A percentile compares a stretch with the other conserved stretches of the same genome.
phyloP scores from a whole-genome alignment of 768 basidiomycete genomes.

The Harrya chromipes region DNA sequence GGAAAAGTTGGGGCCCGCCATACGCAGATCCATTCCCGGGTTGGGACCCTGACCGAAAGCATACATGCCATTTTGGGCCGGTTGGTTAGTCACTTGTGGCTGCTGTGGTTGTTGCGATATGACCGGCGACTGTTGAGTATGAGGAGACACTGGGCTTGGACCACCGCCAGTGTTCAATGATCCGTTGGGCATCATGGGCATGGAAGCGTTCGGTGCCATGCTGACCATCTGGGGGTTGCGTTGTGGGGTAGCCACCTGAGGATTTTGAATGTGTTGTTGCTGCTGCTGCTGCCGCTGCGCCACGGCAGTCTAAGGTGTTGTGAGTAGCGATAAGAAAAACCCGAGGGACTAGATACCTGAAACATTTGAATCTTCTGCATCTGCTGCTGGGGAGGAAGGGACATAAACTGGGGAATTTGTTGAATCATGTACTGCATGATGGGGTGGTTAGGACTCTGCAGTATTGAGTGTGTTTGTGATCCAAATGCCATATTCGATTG shows the following conservation, averaged over 20 bases:
- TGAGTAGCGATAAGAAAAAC: conserved; percentile 5
- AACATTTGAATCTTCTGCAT: conserved; percentile 54
- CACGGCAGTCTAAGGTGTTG: conserved; percentile 10
- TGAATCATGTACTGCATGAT: conserved; percentile 54
- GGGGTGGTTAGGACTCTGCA: conserved; percentile 56
- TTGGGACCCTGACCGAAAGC: conserved; percentile 27
- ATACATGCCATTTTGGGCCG: conserved; percentile 33
- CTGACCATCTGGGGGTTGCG: conserved; percentile 31
- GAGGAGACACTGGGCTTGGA: conserved; percentile 30
- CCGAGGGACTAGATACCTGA: conserved; percentile 39
- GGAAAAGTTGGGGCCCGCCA: conserved; percentile 26
- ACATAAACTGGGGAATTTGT: conserved; percentile 51
- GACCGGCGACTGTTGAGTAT: conserved; percentile 27
- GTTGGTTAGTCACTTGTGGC: conserved; percentile 24
- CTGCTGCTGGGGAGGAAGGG: conserved; percentile 51
- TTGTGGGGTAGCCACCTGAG: conserved; percentile 18
- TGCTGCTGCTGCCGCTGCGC: conserved; percentile 30
- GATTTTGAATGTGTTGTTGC: conserved; percentile 31
- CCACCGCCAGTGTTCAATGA: conserved; percentile 22
- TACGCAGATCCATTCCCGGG: conserved; percentile 31
- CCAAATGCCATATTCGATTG: conserved; percentile 25
- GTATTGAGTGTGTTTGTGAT: conserved; percentile 41
- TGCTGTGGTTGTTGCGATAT: conserved; percentile 27
- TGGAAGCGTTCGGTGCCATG: conserved; percentile 28
- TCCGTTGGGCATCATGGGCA: conserved; percentile 25